phyloP scores from a whole-genome alignment of 768 basidiomycete species.

The Tylopilus sp. region DNA sequence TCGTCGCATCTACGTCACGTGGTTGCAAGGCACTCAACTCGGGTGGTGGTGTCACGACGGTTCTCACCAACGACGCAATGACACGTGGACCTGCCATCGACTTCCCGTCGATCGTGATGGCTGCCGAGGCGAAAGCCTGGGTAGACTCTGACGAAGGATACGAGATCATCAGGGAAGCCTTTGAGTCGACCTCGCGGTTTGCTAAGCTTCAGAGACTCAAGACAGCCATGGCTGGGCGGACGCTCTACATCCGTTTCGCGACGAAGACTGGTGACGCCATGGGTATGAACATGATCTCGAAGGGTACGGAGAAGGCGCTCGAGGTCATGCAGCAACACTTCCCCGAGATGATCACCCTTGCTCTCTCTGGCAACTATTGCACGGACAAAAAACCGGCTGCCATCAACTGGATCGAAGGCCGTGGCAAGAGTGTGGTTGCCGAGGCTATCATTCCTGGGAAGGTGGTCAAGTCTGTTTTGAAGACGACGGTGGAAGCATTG shows the following conservation, averaged over 20 bases:
- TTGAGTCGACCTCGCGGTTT: conserved; percentile 93
- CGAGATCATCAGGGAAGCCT: conserved; percentile 70
- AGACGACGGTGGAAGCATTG: conserved; percentile 88
- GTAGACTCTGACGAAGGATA: conserved; percentile 82
- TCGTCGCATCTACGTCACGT: conserved; percentile 95
- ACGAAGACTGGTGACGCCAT: conserved; percentile 97
- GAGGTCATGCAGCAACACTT: conserved; percentile 74
- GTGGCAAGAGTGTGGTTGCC: conserved; percentile 96
- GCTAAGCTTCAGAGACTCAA: conserved; percentile 84
- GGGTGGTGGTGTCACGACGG: conserved; percentile 92
- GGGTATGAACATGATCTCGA: conserved; percentile 99
- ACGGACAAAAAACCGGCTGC: conserved; percentile 99
- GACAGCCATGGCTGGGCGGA: conserved; percentile 88
- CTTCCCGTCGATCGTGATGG: conserved; percentile 77
- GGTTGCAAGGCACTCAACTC: conserved; percentile 98
- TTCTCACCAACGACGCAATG: conserved; percentile 91
- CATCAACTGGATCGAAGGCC: conserved; percentile 99
- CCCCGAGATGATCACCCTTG: conserved; percentile 88
- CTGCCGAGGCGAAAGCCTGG: conserved; percentile 86
- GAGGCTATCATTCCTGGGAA: conserved; percentile 91
- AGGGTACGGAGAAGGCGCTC: conserved; percentile 94
- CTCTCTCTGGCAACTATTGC: conserved; percentile 96
- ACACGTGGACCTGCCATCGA: conserved; percentile 98
- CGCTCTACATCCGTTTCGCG: conserved; percentile 89
- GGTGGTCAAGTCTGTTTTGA: conserved; percentile 84